These are phyloP conservation scores for Sporothrix euskadiensis DNA, from an alignment of 2,329 filamentous ascomycete species.

Conservation along the genomic window DNA sequence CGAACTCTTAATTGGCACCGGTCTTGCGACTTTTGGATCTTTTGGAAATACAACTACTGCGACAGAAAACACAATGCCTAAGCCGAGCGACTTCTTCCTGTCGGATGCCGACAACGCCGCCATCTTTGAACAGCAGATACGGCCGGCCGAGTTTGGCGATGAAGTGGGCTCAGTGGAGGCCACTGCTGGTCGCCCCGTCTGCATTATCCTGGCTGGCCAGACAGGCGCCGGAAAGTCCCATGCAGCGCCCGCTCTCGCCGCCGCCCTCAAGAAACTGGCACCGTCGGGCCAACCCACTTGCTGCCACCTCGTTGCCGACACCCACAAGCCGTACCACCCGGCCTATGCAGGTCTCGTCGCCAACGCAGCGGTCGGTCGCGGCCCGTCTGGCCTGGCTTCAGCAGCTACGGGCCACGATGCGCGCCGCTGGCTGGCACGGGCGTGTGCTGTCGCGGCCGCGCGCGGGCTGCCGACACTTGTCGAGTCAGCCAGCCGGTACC, in stretches of 20 bases:
- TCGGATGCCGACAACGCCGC: constrained; percentile 34
- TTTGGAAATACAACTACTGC: background rate
- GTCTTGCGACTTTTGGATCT: background rate
- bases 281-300: constrained; percentile 22
- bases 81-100: constrained; percentile 25
- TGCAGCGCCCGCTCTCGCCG: constrained; percentile 44
- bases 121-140: constrained; percentile 36
- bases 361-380: constrained; percentile 29
- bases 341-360: constrained; percentile 41
- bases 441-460: constrained; percentile 40
- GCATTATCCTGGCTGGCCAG: constrained; percentile 48
- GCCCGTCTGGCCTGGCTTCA: constrained; percentile 42
- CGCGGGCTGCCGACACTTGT: constrained; percentile 44
- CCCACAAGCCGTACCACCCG: constrained; percentile 52
- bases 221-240: constrained; percentile 53
- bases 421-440: constrained; percentile 48
- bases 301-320: constrained; percentile 51
- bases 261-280: constrained; percentile 36
- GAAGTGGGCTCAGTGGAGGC: background rate
- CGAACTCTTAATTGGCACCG: background rate
- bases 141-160: constrained; percentile 32
- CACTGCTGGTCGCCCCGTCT: constrained; percentile 39
- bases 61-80: background rate
- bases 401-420: constrained; percentile 46
- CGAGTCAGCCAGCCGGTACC: constrained; percentile 50